Evolutionary conservation across 73 alveolate species (phyloP).

Genomic region (Uronychia binucleata): DNA sequence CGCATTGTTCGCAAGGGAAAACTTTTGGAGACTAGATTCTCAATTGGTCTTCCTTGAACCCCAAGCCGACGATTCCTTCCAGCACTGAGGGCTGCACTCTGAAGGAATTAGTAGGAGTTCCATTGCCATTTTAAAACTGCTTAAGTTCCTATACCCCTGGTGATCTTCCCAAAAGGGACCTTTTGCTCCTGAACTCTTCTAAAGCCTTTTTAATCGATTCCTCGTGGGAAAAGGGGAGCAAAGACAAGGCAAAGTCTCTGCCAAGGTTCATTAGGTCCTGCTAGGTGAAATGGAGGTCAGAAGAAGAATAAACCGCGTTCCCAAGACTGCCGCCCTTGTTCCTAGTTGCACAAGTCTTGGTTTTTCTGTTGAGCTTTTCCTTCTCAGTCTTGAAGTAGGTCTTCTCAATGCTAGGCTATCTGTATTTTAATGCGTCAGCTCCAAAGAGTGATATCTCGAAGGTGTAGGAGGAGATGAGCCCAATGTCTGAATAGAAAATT

Average conservation of each 20-base stretch:
- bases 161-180: not conserved
- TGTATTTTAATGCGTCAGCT: not conserved
- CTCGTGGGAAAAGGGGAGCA: not conserved
- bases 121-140: not conserved
- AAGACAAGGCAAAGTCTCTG: not conserved
- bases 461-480: not conserved
- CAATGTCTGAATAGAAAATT: not conserved
- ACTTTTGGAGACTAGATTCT: no score
- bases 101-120: not conserved
- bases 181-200: not conserved
- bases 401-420: not conserved
- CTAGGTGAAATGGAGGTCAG: not conserved
- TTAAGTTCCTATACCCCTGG: not conserved
- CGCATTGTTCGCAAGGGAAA: no score
- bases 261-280: not conserved
- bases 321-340: not conserved
- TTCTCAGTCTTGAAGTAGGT: not conserved
- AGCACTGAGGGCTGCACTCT: not conserved
- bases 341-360: not conserved
- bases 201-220: not conserved
- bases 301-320: not conserved
- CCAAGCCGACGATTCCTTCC: no score
- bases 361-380: not conserved
- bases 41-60: no score
- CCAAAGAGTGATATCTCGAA: not conserved